Base-by-base conservation (phyloP, 305 asterid species). In the Fraxinus dipetala region DNA sequence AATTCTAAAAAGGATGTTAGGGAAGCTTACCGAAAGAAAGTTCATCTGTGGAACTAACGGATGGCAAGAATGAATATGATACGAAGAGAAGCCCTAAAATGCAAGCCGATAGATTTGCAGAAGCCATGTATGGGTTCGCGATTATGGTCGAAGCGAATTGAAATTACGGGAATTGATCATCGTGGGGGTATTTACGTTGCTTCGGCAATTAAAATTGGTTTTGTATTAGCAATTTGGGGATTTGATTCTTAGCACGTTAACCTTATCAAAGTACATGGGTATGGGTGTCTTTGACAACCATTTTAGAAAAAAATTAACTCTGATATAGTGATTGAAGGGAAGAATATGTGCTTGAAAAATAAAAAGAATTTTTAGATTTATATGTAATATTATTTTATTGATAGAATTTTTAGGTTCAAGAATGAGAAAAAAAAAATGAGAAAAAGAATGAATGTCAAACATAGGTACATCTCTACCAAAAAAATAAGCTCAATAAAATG, bases 1-100 rank as follows among this genome's bases (percentile, higher is more conserved):
- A 31, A 18, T 72, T 31, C 22, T 22, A 82, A 79, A 75, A 38
- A 40, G 63, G 36, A 67, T 28, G 36, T 67, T 28, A 28, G 73
- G 79, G 75, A 75, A 65, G 69, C 76, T 48, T 79, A 89, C 92
- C 92, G 77, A 88, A 82, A n/a, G 90, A 85, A 65, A 80, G 69
- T n/a, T 89, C 86, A 5, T 89, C 83, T 59, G 83, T 78, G 34
- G 86, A 80, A 75, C 32, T 24, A n/a, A 63, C 11, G 26, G 89
- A 80, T 72, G 77, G 81, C 38, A 81, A 22, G 13, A 40, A 6
- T 40, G 83, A 78, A 10, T 78, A 38, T 1, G 84, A 83, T 0
- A 70, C 11, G 79, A 86, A 73, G 26, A 88, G 51, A 78, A 85
- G 22, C 87, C 85, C 83, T 16, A 70, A 70, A 30, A 85, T 35